Percentiles rank a stretch among this genome's conserved stretches.
Conservation (phyloP, 2,329 filamentous ascomycete genomes). For the Salinomyces thailandicus region DNA sequence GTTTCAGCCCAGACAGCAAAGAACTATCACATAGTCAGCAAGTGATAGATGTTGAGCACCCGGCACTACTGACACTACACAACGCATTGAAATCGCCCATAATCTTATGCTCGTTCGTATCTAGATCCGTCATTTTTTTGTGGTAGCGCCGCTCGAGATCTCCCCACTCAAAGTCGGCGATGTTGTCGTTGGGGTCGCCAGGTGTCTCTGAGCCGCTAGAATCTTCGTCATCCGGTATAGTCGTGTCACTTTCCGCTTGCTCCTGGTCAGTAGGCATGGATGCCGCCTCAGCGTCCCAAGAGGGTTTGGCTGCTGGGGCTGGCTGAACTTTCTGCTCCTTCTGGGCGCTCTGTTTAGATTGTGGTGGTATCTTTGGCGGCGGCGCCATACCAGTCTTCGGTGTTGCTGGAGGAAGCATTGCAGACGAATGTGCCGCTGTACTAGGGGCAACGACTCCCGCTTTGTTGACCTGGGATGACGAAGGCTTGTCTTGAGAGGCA, state of each 20-base stretch:
- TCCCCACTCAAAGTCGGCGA: conserved; percentile 62
- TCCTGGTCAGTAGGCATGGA: background rate
- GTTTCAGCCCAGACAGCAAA: conserved; percentile 71
- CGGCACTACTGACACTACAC: conserved; percentile 44
- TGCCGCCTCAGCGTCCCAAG: background rate
- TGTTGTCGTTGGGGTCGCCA: conserved; percentile 18
- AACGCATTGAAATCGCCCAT: conserved; percentile 31
- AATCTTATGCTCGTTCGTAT: conserved; percentile 49
- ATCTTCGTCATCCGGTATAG: conserved; percentile 4
- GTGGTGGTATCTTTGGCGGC: background rate
- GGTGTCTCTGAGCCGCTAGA: conserved; percentile 8
- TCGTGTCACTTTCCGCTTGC: conserved; percentile 6
- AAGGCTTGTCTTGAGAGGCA: background rate
- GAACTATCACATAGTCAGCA: conserved; percentile 43
- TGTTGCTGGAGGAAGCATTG: background rate
- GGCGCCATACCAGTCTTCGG: background rate
- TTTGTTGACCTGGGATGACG: conserved; percentile 2
- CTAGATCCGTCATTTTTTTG: conserved; percentile 51
- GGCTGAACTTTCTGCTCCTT: background rate
- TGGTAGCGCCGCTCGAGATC: conserved; percentile 63
- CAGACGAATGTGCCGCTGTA: background rate
- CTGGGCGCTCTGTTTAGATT: background rate
- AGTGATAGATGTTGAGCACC: background rate
- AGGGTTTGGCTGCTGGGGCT: background rate
- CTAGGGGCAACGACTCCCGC: background rate